Base-by-base conservation (phyloP, 352 stramenopile species). In the Globisporangium parvum region DNA sequence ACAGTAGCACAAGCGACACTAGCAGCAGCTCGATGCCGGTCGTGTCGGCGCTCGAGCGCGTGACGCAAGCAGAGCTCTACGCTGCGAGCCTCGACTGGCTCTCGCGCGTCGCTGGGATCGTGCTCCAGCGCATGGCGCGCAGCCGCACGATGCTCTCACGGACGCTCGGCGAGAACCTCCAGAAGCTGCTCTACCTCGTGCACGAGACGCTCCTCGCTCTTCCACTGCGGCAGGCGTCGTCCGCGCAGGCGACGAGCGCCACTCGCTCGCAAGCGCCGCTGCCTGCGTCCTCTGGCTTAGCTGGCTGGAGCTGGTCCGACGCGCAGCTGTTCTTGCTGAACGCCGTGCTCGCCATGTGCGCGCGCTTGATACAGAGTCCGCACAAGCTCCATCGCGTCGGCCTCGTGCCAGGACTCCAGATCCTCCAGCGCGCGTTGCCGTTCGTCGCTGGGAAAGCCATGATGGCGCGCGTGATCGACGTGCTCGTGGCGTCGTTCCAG, bases 311-410 rank as follows among this genome's bases (percentile, higher is more conserved):
- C 6, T 89, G 75, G 71, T 88, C 77, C 3, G 71, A 87, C 21
- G 67, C 77, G 0, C 83, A 93, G 51, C 44, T 86, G 21, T 86
- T 87, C 33, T 60, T 95, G 6, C 54, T 93, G 17, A 85, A 86
- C 31, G 67, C 80, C 0, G 77, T 92, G 20, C 45, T 93, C 14
- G 83, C 93, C 52, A 77, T 95, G 17, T 85, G 71, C n/a, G 63
- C 68, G 24, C 75, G 82, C 35, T 63, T 95, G 35, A 66, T 92
- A 0, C 73, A 90, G 23, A 92, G 82, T 39, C 90, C 80, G 11
- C 80, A 93, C 51, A 88, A 91, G 44, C 63, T 77, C 51, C 81
- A 95, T 52, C 80, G 85, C 4, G 65, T 83, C 17, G 85, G 82
- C 0, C 53, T 95, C 0, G 65, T 75, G 15, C 85, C 85, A 21